phyloP scores from a whole-genome alignment of 2,329 filamentous ascomycete species.

The Xylaria sp. region DNA sequence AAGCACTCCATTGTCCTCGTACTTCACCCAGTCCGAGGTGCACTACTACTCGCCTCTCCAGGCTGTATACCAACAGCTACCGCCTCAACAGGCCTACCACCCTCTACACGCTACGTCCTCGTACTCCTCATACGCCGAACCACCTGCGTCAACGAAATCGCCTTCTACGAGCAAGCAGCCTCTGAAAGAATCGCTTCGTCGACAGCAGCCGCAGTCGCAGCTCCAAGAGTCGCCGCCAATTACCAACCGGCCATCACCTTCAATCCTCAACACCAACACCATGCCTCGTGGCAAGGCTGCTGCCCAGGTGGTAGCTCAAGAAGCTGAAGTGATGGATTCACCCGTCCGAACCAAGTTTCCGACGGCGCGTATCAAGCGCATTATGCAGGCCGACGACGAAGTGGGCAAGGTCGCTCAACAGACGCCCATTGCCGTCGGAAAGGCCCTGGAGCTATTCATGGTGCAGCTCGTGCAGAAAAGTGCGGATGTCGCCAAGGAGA shows the following conservation, averaged over 20 bases:
- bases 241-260: conserved; percentile 20
- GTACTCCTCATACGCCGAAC: conserved; percentile 25
- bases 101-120: conserved; percentile 17
- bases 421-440: conserved; percentile 90
- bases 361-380: conserved; percentile 94
- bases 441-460: conserved; percentile 97
- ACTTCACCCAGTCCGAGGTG: conserved; percentile 7
- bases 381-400: conserved; percentile 99
- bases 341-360: conserved; percentile 93
- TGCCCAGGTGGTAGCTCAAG: conserved; percentile 33
- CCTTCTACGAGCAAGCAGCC: conserved; percentile 13
- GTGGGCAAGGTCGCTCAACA: conserved; percentile 98
- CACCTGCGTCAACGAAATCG: conserved; percentile 16
- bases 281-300: conserved; percentile 40
- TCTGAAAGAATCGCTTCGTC: conserved; percentile 6
- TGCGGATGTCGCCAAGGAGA: conserved; percentile 73
- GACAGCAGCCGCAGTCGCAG: conserved; percentile 17
- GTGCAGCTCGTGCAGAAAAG: conserved; percentile 86
- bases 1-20: conserved; percentile 5
- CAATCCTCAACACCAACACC: conserved; percentile 18
- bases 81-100: conserved; percentile 19
- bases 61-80: conserved; percentile 21
- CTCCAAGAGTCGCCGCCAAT: conserved; percentile 22
- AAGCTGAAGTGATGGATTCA: conserved; percentile 51
- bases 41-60: conserved; percentile 12